Evolutionary conservation across 352 stramenopile genomes (phyloP), one percentile per base, ranked within the genome.

Genomic region (Thraustochytrium striatum): DNA sequence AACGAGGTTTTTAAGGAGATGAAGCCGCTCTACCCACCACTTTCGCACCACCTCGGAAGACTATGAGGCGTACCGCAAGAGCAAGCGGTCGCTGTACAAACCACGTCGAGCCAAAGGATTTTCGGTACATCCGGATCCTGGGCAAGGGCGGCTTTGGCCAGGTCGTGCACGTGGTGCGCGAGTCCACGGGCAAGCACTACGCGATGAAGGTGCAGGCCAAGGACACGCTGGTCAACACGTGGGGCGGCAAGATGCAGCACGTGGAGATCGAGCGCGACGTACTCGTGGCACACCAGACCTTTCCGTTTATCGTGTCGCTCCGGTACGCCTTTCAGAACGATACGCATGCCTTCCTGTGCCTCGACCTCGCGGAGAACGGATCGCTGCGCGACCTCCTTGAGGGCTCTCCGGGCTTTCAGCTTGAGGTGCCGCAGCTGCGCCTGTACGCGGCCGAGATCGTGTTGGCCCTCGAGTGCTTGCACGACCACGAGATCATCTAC

Each of bases 181-280:
- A 92, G 73, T 93, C 86, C 1, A 96, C 91, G 0, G 88, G 88
- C 75, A 93, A 92, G 75, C 91, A 95, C 78, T 94, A 95, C 52
- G 91, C 91, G 0, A 95, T 96, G 85, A 96, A 96, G 80, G 92
- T 96, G 72, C 91, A 96, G 85, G 85, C 94, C 52, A 96, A 96
- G 85, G 88, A 87, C 11, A 89, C 89, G 52, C 82, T 96, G 39
- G 65, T 96, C 28, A 90, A 95, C 70, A 87, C 83, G 11, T 88
- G 65, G 65, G 65, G 65, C 11, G 65, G 65, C 65, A 75, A 75
- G 30, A 75, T 75, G 65, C 65, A 75, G 50, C 65, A 75, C 50
- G 65, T 75, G 7, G 65, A 75, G 65, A 75, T 75, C 32, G 65
- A 75, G 41, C 65, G 65, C 50, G 65, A 75, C 9, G 65, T 75